These are phyloP conservation scores for Botrytis pseudocinerea DNA, from an alignment of 2,329 filamentous ascomycete species.

Conservation along the genomic window DNA sequence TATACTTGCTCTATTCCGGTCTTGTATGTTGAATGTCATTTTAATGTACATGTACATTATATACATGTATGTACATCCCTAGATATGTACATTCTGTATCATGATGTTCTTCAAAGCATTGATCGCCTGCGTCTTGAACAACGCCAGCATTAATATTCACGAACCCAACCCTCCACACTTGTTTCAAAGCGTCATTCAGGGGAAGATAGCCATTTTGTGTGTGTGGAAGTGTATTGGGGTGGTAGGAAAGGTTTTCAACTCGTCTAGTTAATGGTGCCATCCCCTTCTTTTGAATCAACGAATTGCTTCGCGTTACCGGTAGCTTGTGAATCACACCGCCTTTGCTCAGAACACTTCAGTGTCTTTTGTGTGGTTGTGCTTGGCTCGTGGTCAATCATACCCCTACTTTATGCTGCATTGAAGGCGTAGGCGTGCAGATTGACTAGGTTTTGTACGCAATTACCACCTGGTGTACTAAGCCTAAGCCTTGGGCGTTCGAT, in stretches of 20 bases:
- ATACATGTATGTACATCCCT: not conserved
- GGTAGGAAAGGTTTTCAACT: not conserved
- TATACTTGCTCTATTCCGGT: not conserved
- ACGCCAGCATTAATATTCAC: not conserved
- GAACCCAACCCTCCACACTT: not conserved
- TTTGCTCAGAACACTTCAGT: not conserved
- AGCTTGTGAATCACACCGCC: not conserved
- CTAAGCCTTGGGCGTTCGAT: not conserved
- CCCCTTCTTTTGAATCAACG: not conserved
- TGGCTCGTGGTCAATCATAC: not conserved
- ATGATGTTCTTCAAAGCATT: not conserved
- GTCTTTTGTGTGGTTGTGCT: not conserved
- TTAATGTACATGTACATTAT: not conserved
- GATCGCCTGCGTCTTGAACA: not conserved
- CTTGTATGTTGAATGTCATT: not conserved
- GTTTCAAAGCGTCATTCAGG: conserved; percentile 1
- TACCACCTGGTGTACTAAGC: not conserved
- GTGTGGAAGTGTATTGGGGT: not conserved
- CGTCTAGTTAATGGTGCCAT: not conserved
- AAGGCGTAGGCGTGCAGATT: conserved; percentile 7
- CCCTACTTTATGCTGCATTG: not conserved
- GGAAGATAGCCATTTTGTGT: not conserved
- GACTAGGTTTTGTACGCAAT: not conserved
- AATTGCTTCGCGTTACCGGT: not conserved
- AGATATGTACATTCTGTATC: not conserved